These are phyloP conservation scores for Actinidia arguta DNA, from an alignment of 179 eudicot species.

Conservation along the genomic window DNA sequence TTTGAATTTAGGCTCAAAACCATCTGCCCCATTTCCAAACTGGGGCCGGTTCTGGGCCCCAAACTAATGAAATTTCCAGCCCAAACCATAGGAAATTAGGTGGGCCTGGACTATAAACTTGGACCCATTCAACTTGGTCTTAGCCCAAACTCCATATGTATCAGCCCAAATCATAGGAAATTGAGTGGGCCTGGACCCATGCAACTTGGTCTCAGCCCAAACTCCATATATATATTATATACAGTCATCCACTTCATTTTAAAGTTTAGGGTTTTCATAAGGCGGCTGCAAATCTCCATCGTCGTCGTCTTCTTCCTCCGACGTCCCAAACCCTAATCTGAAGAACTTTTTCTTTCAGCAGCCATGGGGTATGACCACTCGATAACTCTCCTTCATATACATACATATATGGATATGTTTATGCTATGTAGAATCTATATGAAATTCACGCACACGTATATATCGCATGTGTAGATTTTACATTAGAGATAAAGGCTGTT, in stretches of 20 bases:
- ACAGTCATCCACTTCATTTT: neutral
- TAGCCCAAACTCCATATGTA: neutral
- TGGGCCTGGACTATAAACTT: neutral
- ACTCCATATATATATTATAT: neutral
- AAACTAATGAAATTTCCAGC: neutral
- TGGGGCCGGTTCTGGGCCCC: too few species aligned
- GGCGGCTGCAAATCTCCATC: conserved; percentile 9
- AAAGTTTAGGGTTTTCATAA: conserved; percentile 12
- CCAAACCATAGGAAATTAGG: neutral
- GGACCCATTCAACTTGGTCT: neutral
- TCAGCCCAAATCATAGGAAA: too few species aligned
- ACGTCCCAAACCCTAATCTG: neutral
- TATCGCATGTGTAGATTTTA: neutral
- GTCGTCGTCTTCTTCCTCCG: neutral
- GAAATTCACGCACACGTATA: too few species aligned
- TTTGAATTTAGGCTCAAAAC: too few species aligned
- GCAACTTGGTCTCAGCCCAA: too few species aligned
- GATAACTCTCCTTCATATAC: neutral
- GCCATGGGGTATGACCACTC: conserved; percentile 23
- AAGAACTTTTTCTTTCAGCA: conserved; percentile 4
- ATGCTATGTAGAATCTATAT: neutral
- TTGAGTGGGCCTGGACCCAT: too few species aligned
- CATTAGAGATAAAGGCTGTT: neutral
- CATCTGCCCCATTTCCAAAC: too few species aligned
- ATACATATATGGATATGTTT: neutral